Base-by-base conservation (phyloP, 805 yeast genomes). In the Osmozyma mogii region DNA sequence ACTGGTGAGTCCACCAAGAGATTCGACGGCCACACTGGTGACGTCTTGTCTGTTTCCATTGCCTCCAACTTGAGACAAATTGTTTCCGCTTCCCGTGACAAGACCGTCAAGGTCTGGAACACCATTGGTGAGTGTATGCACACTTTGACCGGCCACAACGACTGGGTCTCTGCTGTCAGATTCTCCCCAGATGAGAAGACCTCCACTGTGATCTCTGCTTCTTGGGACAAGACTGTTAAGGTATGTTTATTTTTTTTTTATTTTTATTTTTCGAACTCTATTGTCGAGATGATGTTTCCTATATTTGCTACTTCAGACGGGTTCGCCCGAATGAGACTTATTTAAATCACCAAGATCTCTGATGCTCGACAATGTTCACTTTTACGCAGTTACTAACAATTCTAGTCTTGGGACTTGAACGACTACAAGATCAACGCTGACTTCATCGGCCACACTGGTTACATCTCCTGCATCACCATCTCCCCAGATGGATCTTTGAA, bases 241-340 rank as follows among this genome's bases (percentile, higher is more conserved):
- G 98, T 89, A 85, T 74, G 96, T 85, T 25, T 9, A 7, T 9
- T 58, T 35, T 35, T 27, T 31, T 30, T 29, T 41, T 33, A 25
- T 35, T 29, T 40, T 34, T 9, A 4, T 13, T 20, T 24, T 24
- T 8, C 22, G 21, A 15, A 20, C 28, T 30, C 30, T 23, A 32
- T 44, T 47, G 38, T 50, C 54, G 61, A 72, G 53, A 72, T 84
- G 95, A 84, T 84, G 94, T 64, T 50, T 41, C 45, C 49, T 59
- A 80, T 89, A 92, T 92, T 89, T 89, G 98, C 98, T 89, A 89
- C 98, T 89, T 89, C 96, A 74, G 98, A 89, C 85, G 80, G 56
- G 45, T 66, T 64, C 61, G 65, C 66, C 61, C 82, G 92, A 76
- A 85, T 89, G 98, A 92, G 96, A 89, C 95, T 79, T 78, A 69